Evolutionary conservation across 2,329 filamentous ascomycete genomes (phyloP), one percentile per base, ranked within the genome.

Genomic region (Stagonosporopsis cucurbitacearum): DNA sequence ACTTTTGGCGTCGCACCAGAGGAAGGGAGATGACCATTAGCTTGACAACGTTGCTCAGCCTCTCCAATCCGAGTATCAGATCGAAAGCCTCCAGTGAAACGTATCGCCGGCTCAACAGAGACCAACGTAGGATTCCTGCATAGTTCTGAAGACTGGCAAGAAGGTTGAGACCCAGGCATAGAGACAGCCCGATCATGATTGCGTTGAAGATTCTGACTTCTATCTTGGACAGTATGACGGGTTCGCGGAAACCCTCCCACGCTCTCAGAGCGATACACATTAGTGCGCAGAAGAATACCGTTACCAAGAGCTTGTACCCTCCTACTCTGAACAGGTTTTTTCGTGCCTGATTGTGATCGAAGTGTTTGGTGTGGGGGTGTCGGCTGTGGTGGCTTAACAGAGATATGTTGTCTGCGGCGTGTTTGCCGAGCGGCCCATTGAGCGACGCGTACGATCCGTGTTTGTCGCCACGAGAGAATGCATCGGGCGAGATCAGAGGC

Each of bases 21-120:
- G 72, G 72, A 5, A 66, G 45, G 0, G 68, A 70, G 5, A 72
- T 61, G 17, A 69, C 50, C 63, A 74, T 66, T n/a, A 75, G 59
- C 41, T 71, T 72, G 0, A 51, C 62, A 17, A 73, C 66, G 17
- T 71, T 73, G 11, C 69, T 68, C 0, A 73, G 60, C 8, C 67
- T 70, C 11, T 66, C 61, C 1, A 71, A 48, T 5, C 71, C 67
- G 2, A 73, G 54, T 19, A 74, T 71, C n/a, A 75, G 60, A 30
- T 73, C 72, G 35, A 73, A 75, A 0, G 66, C 64, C 30, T 75
- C 71, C 13, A 74, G 46, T 8, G 64, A 67, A n/a, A 73, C 64
- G 20, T 67, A 73, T 20, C 59, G 57, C 20, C 53, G 62, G 0
- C 68, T 67, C 6, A 75, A 59, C 12, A 75, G 60, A 1, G 68